Evolutionary conservation across 2,329 filamentous ascomycete species (phyloP), one percentile per base, ranked within the genome.

Genomic region (Laburnicola sp.): DNA sequence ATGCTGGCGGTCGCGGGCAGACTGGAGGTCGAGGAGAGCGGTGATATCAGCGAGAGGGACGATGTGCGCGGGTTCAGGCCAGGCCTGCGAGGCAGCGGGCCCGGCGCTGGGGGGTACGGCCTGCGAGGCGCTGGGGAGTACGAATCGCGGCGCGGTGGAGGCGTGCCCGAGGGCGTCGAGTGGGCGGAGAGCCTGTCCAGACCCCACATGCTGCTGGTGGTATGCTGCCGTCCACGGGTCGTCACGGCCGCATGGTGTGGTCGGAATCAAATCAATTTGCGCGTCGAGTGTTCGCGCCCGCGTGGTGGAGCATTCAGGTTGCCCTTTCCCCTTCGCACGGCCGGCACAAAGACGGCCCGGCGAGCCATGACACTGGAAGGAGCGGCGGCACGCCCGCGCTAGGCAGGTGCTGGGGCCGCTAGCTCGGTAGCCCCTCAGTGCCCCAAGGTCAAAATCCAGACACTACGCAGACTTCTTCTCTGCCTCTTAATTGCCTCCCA

Each of bases 151-250:
- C 80, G 80, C 31, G 53, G 85, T 76, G 66, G 84, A 48, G 85
- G 82, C 51, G 84, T 84, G 57, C 82, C 80, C 50, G 83, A 79
- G 74, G 84, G 77, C 71, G 83, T 85, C 50, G 86, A 82, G 73
- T 88, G 86, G 64, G 82, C 85, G 58, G 88, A 86, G 59, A 96
- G 85, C 71, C 91, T 87, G 77, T 96, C 91, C 69, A 95, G 85
- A 2, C 69, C 69, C 91, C 91, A 96, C 90, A 96, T 96, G 51
- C 51, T 68, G 63, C 36, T 32, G 28, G 31, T 45, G n/a, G 27
- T 22, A 16, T 37, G 21, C 23, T 21, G 6, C 11, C 11, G 32
- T 34, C 21, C 37, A 28, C 31, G n/a, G 22, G 4, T 26, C 27
- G 8, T 50, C 47, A 56, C 45, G 23, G 53, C 35, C 34, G 42